Evolutionary conservation across 2,329 filamentous ascomycete genomes (phyloP), one percentile per base, ranked within the genome.

Genomic region (Verruconis gallopava): DNA sequence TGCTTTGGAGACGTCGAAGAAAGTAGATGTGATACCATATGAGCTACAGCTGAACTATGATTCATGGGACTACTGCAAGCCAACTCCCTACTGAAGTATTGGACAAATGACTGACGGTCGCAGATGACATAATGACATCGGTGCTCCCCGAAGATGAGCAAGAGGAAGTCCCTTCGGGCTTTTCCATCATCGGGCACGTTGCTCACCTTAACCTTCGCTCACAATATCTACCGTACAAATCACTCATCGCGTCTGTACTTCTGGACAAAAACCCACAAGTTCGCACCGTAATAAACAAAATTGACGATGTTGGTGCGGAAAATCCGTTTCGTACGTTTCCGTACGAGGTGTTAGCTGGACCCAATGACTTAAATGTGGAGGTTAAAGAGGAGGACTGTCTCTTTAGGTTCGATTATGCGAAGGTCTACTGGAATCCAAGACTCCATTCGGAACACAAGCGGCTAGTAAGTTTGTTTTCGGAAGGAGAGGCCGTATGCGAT

Each of bases 391-490:
- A 83, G 52, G 75, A 77, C 46, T 96, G 91, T 64, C 67, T 71
- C n/a, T 98, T 94, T 65, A 71, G 71, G 43, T 96, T 98, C 60
- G 84, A 98, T 66, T 98, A 93, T 60, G 76, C 82, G 47, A 93
- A 93, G 52, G 91, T 98, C 3, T 98, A 98, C 69, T 98, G 89
- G 89, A 98, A 98, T 63, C 86, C 79, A 54, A 79, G 89, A 50
- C 74, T 98, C 12, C 81, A 93, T 53, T 83, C 78, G 1, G 91
- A 98, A 62, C 91, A 98, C 62, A 77, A 80, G 49, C 73, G 91
- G 3, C 67, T 96, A 13, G 76, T 89, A 45, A 25, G 35, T 12
- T 66, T 72, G 40, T 64, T 79, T 42, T 66, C 75, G 43, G 77
- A 81, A 4, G 88, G 91, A 30, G 83, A 96, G 55, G 86, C 86